Conservation (phyloP, 2,329 filamentous ascomycete genomes). For the Canariomyces notabilis region DNA sequence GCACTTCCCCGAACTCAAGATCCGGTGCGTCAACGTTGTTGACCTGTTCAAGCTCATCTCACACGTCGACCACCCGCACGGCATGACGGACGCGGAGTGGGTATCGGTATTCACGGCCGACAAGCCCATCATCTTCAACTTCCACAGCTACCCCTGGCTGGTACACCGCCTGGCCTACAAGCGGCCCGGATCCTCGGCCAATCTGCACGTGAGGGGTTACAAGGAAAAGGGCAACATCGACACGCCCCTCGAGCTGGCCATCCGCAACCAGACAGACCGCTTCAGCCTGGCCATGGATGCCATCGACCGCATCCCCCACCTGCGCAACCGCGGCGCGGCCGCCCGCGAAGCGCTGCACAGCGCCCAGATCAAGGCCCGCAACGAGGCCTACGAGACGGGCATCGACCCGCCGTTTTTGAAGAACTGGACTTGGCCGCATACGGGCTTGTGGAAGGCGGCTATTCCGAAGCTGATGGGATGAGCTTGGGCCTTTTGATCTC, state of each 20-base stretch:
- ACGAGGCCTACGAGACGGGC: slow-evolving; percentile 63
- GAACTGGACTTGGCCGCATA: slow-evolving; percentile 60
- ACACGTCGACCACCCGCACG: slow-evolving; percentile 66
- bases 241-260: slow-evolving; percentile 72
- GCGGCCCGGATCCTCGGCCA: slow-evolving; percentile 56
- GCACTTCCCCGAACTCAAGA: slow-evolving; percentile 65
- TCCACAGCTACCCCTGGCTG: slow-evolving; percentile 78
- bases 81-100: slow-evolving; percentile 63
- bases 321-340: slow-evolving; percentile 59
- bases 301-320: slow-evolving; percentile 58
- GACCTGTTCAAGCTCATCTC: slow-evolving; percentile 77
- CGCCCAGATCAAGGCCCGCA: slow-evolving; percentile 58
- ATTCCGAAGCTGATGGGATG: slow-evolving; percentile 9
- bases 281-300: slow-evolving; percentile 74
- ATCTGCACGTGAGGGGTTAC: slow-evolving; percentile 73
- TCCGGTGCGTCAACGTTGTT: slow-evolving; percentile 75
- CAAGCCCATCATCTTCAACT: slow-evolving; percentile 75
- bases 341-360: slow-evolving; percentile 61
- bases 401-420: slow-evolving; percentile 62
- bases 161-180: slow-evolving; percentile 73
- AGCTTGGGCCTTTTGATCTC: neutral
- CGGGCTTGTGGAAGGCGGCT: slow-evolving; percentile 10
- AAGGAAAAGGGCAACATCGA: slow-evolving; percentile 82
- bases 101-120: slow-evolving; percentile 64
- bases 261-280: slow-evolving; percentile 71